Evolutionary conservation across 352 stramenopile species (phyloP), one percentile per base, ranked within the genome.

Genomic region (Globisporangium barbulae): DNA sequence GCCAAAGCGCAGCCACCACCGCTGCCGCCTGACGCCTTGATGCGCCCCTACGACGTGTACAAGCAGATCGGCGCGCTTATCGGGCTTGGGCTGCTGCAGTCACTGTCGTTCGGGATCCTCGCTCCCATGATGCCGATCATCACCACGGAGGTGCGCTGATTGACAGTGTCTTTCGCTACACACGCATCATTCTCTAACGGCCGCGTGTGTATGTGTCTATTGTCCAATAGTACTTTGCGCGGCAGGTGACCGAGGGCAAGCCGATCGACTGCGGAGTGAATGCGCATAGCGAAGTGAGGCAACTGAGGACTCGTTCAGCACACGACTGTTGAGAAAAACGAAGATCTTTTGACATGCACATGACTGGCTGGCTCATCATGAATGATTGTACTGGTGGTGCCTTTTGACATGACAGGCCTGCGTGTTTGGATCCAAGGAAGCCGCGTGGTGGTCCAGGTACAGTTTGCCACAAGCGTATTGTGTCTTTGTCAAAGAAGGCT

Each of bases 381-480:
- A 58, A 22, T 61, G 45, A 58, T 45, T 48, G 53, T 53, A 25
- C 19, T 37, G 9, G 35, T 53, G 37, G 31, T 21, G 9, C 17
- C 8, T 53, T 21, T 56, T 39, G 28, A 10, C 5, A 45, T 61
- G 53, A 15, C 31, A 89, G 71, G 74, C 81, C 5, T 93, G 85
- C 45, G 66, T 76, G n/a, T 64, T 77, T 37, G 85, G 85, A 42
- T 91, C 81, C n/a, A 78, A 78, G 47, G 64, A 91, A 49, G 85
- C 85, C 21, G 75, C 80, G 39, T 90, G 80, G 83, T 76, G 85
- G 63, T 88, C 81, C 8, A 90, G 83, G 83, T 89, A 67, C 19
- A 8, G 45, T 53, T 10, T 53, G 3, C 8, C 31, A 8, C 44
- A 25, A 48, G 5, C 17, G 19, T 2, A 13, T 5, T 53, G 17